phyloP scores from a whole-genome alignment of 805 yeast genomes.

The Monosporozyma solicola region DNA sequence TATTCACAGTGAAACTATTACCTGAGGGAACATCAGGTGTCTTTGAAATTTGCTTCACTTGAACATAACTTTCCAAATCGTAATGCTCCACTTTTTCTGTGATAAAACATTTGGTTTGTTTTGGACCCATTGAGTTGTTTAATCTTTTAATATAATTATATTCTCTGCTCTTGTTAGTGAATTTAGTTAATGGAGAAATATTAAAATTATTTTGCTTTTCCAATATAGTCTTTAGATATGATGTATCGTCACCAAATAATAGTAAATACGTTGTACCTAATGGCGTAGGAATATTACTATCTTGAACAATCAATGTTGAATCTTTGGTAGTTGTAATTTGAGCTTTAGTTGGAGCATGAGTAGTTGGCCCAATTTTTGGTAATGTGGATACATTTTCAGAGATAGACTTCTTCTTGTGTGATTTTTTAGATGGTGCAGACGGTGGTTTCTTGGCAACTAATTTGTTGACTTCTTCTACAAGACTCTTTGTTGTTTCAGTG shows the following conservation, averaged over 20 bases:
- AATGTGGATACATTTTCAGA: constrained; percentile 16
- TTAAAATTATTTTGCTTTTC: constrained; percentile 55
- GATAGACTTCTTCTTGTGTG: constrained; percentile 3
- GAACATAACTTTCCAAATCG: constrained; percentile 36
- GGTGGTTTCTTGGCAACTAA: constrained; percentile 11
- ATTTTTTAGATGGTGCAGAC: constrained; percentile 9
- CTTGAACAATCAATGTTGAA: constrained; percentile 43
- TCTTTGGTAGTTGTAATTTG: constrained; percentile 37
- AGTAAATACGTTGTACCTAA: constrained; percentile 52
- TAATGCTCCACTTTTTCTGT: constrained; percentile 44
- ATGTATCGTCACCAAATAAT: constrained; percentile 52
- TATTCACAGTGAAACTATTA: constrained; percentile 51
- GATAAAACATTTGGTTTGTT: constrained; percentile 56
- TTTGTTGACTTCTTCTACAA: constrained; percentile 40
- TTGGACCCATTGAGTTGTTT: constrained; percentile 59
- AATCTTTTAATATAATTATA: constrained; percentile 53
- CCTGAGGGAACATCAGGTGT: constrained; percentile 79
- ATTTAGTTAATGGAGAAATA: constrained; percentile 43
- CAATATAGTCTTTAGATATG: constrained; percentile 39
- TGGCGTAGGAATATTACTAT: constrained; percentile 51
- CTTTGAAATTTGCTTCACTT: constrained; percentile 44
- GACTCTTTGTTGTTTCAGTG: constrained; percentile 42
- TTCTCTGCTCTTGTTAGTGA: constrained; percentile 30
- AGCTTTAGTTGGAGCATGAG: constrained; percentile 39
- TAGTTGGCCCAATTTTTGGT: constrained; percentile 30